Percentiles rank a stretch among this genome's conserved stretches.
phyloP scores from a whole-genome alignment of 768 basidiomycete species.

The Hysterangium stoloniferum region DNA sequence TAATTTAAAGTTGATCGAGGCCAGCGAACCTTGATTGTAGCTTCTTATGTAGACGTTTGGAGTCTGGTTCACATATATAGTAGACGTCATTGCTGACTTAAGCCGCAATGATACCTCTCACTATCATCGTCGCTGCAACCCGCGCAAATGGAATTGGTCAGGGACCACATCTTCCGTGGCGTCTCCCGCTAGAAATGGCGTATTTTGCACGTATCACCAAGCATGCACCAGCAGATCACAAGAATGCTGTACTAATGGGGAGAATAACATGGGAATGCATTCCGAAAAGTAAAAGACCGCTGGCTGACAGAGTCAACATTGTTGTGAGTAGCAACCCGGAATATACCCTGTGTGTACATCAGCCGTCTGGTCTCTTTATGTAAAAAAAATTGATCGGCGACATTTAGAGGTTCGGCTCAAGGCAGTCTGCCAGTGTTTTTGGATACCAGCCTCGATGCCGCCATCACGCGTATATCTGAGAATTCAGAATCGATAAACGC shows the following conservation, averaged over 20 bases:
- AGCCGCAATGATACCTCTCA: slow-evolving; percentile 72
- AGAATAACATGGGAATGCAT: slow-evolving; percentile 98
- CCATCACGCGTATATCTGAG: slow-evolving; percentile 26
- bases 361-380: not conserved
- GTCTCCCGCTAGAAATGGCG: slow-evolving; percentile 78
- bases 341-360: slow-evolving; percentile 55
- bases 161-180: slow-evolving; percentile 76
- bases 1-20: too few relatives aligned
- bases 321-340: slow-evolving; percentile 58
- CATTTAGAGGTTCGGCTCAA: slow-evolving; percentile 1
- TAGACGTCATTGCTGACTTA: too few relatives aligned
- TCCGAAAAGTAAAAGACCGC: slow-evolving; percentile 73
- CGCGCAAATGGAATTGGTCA: slow-evolving; percentile 80
- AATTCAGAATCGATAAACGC: slow-evolving; percentile 15
- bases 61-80: too few relatives aligned
- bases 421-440: slow-evolving; percentile 26
- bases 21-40: too few relatives aligned
- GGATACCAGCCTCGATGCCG: slow-evolving; percentile 35
- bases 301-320: slow-evolving; percentile 67
- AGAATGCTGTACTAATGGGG: slow-evolving; percentile 89
- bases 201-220: slow-evolving; percentile 85
- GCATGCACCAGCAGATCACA: slow-evolving; percentile 40
- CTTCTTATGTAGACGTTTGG: too few relatives aligned
- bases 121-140: slow-evolving; percentile 92
- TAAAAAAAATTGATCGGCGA: not conserved